phyloP scores from a whole-genome alignment of 192 early-diverging fungal genomes.

The Coemansia sp. region DNA sequence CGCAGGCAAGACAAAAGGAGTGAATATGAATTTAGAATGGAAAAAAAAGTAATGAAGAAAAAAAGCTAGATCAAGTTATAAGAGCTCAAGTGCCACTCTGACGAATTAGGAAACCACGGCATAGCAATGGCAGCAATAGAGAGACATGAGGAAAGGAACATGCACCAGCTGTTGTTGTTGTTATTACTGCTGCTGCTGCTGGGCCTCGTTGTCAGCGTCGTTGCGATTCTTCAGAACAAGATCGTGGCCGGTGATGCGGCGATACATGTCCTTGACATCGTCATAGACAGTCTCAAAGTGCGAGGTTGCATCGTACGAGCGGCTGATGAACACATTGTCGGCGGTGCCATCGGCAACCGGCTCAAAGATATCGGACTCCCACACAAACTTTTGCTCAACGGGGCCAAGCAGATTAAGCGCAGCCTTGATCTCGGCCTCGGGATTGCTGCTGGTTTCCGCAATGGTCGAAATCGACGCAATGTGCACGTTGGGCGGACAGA shows the following conservation, averaged over 20 bases:
- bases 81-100: too few species aligned
- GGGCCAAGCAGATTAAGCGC: constrained; percentile 88
- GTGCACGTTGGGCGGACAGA: constrained; percentile 84
- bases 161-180: not conserved
- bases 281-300: constrained; percentile 99
- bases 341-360: constrained; percentile 79
- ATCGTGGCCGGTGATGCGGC: constrained; percentile 72
- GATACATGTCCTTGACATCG: constrained; percentile 94
- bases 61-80: too few species aligned
- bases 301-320: constrained; percentile 96
- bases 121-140: too few species aligned
- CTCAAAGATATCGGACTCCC: constrained; percentile 81
- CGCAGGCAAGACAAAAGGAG: too few species aligned
- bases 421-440: constrained; percentile 88
- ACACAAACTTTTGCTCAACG: constrained; percentile 88
- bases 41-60: too few species aligned
- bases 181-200: constrained; percentile 51
- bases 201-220: constrained; percentile 29
- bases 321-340: constrained; percentile 87
- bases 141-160: too few species aligned
- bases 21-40: too few species aligned
- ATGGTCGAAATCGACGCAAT: constrained; percentile 98
- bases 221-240: constrained; percentile 73
- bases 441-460: constrained; percentile 81
- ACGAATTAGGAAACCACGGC: too few species aligned